Evolutionary conservation across 176 grass and related monocot species (phyloP).

Genomic region (Avena insularis): DNA sequence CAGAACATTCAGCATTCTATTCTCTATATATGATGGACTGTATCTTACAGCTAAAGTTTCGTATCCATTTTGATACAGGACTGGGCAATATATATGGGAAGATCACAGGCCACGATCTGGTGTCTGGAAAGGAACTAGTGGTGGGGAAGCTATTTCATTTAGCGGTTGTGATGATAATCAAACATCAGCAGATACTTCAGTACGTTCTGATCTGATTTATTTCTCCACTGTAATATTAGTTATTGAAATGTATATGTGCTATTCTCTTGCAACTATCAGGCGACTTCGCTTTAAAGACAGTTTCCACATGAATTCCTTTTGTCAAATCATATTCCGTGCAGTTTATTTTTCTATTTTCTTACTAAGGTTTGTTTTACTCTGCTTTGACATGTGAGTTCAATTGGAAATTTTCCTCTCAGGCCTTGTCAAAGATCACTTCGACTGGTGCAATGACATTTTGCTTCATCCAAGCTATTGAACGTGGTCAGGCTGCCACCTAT

Average conservation of each 20-base stretch:
- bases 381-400: slow-evolving; percentile 23
- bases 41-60: neutral
- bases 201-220: slow-evolving; percentile 50
- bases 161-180: slow-evolving; percentile 94
- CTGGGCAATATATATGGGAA: slow-evolving; percentile 91
- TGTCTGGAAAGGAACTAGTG: slow-evolving; percentile 95
- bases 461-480: slow-evolving; percentile 98
- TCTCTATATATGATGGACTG: slow-evolving; percentile 13
- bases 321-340: slow-evolving; percentile 1
- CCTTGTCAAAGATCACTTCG: slow-evolving; percentile 90
- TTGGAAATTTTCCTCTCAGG: slow-evolving; percentile 55
- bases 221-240: slow-evolving; percentile 17
- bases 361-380: slow-evolving; percentile 6
- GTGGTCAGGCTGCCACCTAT: slow-evolving; percentile 71
- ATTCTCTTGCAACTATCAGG: neutral
- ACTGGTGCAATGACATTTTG: slow-evolving; percentile 98
- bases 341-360: slow-evolving; percentile 10
- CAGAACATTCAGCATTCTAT: neutral
- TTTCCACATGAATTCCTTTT: neutral
- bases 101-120: slow-evolving; percentile 90
- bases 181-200: slow-evolving; percentile 97
- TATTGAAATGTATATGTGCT: neutral
- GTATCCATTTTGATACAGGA: slow-evolving; percentile 56
- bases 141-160: slow-evolving; percentile 96
- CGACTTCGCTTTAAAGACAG: neutral